Evolutionary conservation across 352 stramenopile species (phyloP).

Genomic region (Blastocystis sp.): DNA sequence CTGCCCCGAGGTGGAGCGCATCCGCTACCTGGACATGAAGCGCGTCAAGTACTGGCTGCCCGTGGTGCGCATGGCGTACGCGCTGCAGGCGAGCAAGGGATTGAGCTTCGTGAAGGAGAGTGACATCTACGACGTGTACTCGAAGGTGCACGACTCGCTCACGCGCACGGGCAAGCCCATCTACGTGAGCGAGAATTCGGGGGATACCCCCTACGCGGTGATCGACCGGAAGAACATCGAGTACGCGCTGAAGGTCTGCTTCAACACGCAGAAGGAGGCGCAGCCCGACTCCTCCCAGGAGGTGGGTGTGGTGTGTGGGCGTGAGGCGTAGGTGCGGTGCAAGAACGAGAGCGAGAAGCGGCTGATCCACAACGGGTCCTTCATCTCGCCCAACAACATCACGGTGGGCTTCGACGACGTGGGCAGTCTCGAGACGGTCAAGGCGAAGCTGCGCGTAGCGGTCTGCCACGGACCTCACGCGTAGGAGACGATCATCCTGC

Average conservation of each 20-base stretch:
- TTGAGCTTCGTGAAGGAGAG: constrained; percentile 37
- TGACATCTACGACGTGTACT: constrained; percentile 63
- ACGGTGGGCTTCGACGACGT: constrained; percentile 86
- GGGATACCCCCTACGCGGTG: constrained; percentile 44
- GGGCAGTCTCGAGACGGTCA: constrained; percentile 80
- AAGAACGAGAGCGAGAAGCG: constrained; percentile 79
- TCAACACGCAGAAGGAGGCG: constrained; percentile 39
- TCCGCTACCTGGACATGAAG: constrained; percentile 59
- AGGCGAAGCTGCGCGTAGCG: constrained; percentile 77
- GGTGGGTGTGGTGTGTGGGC: background rate
- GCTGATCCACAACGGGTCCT: constrained; percentile 75
- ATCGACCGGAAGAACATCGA: constrained; percentile 38
- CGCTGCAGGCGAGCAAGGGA: constrained; percentile 22
- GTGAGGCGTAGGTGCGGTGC: constrained; percentile 20
- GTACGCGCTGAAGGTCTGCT: constrained; percentile 36
- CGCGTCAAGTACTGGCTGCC: constrained; percentile 52
- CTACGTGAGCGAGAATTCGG: constrained; percentile 56
- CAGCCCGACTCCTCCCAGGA: constrained; percentile 47
- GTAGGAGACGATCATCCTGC: constrained; percentile 68
- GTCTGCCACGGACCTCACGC: background rate
- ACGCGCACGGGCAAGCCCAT: constrained; percentile 26
- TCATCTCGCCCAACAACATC: constrained; percentile 80
- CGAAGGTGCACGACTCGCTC: constrained; percentile 53
- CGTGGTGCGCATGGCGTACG: constrained; percentile 63
- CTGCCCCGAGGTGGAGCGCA: constrained; percentile 17